These are phyloP conservation scores for Solanum appendiculatum DNA, from an alignment of 257 asterid genomes.

Conservation along the genomic window DNA sequence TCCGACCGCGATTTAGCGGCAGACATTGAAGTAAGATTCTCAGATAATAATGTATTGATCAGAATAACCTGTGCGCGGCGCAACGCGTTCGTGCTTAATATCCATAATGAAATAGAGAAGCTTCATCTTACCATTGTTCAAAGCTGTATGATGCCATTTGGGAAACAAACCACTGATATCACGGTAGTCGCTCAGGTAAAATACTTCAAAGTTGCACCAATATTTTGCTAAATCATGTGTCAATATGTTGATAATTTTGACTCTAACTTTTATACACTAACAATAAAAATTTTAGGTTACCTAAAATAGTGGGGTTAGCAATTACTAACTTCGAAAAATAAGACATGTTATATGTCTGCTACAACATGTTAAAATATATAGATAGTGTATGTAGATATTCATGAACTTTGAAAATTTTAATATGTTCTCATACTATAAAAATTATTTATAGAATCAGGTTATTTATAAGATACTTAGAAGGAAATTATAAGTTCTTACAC, in stretches of 20 bases:
- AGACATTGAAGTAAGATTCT: constrained; percentile 19
- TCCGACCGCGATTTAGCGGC: neutral
- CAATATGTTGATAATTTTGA: no score
- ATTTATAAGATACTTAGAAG: no score
- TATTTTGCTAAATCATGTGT: neutral
- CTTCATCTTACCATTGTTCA: constrained; percentile 9
- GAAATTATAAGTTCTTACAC: no score
- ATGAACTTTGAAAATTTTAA: no score
- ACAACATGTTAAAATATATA: neutral
- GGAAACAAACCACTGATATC: constrained; percentile 6
- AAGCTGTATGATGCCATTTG: constrained; percentile 8
- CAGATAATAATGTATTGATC: constrained; percentile 8
- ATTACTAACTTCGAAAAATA: neutral
- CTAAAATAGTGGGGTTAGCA: neutral
- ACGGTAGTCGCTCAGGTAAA: constrained; percentile 20
- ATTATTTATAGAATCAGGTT: no score
- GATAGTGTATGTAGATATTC: neutral
- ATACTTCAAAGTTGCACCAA: neutral
- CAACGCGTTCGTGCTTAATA: neutral
- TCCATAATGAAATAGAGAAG: constrained; percentile 9
- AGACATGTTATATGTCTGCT: neutral
- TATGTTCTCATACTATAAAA: neutral
- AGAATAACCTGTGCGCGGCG: constrained; percentile 10
- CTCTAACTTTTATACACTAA: no score
- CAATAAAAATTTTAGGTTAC: neutral